A percentile compares a stretch with the other conserved stretches of the same genome.
These are phyloP conservation scores for Aspergillus alliaceus DNA, from an alignment of 2,329 filamentous ascomycete genomes.

Conservation along the genomic window DNA sequence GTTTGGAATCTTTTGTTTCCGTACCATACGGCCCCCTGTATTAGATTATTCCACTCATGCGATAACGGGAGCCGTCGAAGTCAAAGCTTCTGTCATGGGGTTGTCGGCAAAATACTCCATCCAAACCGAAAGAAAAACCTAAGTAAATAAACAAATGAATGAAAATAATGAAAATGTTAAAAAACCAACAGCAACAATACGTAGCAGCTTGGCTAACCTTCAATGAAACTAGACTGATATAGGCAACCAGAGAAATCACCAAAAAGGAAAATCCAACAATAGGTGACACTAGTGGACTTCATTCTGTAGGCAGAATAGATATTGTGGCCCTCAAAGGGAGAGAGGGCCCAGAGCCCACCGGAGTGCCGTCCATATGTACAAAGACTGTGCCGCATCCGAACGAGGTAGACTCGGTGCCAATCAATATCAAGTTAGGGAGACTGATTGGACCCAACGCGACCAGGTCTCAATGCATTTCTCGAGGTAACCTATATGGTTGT, in stretches of 20 bases:
- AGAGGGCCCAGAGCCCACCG: background rate
- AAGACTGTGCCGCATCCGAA: slow-evolving; percentile 18
- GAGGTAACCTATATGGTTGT: background rate
- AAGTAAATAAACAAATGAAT: background rate
- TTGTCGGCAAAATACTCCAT: background rate
- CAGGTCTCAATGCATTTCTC: background rate
- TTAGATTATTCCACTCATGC: background rate
- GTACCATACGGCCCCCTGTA: background rate
- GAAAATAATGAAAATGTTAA: background rate
- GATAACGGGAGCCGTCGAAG: background rate
- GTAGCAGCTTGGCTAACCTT: background rate
- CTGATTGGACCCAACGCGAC: background rate
- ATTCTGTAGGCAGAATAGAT: background rate
- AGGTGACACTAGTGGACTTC: background rate
- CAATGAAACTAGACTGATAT: background rate
- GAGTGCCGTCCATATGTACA: slow-evolving; percentile 8
- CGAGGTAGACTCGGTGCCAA: slow-evolving; percentile 5
- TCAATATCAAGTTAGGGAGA: background rate
- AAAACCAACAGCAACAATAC: background rate
- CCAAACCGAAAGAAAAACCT: background rate
- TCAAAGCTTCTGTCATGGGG: slow-evolving; percentile 2
- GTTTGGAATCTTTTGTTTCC: background rate
- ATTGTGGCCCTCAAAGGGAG: background rate
- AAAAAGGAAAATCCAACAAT: background rate
- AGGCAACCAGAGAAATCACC: background rate